Conservation (phyloP, 1,139 yeast species). For the Hansenula lynferdii region DNA sequence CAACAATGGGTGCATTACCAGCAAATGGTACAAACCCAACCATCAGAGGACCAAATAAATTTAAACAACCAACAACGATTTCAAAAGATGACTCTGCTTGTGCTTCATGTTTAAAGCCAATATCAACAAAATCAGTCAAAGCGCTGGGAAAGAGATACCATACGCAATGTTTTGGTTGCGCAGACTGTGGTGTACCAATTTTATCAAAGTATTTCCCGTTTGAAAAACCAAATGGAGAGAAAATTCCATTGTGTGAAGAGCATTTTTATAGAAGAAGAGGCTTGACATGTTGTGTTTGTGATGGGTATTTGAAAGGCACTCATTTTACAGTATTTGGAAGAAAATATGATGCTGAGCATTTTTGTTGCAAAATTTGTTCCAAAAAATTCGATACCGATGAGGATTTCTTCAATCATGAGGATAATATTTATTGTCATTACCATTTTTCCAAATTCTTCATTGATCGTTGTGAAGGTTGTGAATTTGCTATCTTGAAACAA, state of each 20-base stretch:
- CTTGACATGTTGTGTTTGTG: conserved; percentile 79
- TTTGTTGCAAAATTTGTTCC: conserved; percentile 85
- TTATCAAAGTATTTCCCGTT: conserved; percentile 44
- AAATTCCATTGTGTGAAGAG: conserved; percentile 85
- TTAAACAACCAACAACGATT: conserved; percentile 7
- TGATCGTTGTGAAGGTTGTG: conserved; percentile 90
- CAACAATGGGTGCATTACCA: neutral
- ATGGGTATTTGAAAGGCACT: conserved; percentile 83
- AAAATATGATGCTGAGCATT: conserved; percentile 93
- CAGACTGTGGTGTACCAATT: conserved; percentile 75
- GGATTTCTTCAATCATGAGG: conserved; percentile 86
- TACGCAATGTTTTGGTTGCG: conserved; percentile 81
- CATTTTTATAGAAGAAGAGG: conserved; percentile 86
- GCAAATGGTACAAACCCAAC: conserved; percentile 4
- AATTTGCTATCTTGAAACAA: conserved; percentile 86
- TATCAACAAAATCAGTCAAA: conserved; percentile 79
- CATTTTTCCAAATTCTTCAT: conserved; percentile 87
- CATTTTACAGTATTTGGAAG: conserved; percentile 91
- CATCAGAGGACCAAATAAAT: neutral
- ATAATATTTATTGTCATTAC: conserved; percentile 81
- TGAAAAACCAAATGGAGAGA: conserved; percentile 35
- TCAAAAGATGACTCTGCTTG: conserved; percentile 36
- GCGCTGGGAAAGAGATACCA: conserved; percentile 81
- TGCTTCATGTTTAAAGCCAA: conserved; percentile 57
- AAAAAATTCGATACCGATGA: conserved; percentile 90